Conservation (phyloP, 1,139 yeast species). For the Suhomyces choctaworum region DNA sequence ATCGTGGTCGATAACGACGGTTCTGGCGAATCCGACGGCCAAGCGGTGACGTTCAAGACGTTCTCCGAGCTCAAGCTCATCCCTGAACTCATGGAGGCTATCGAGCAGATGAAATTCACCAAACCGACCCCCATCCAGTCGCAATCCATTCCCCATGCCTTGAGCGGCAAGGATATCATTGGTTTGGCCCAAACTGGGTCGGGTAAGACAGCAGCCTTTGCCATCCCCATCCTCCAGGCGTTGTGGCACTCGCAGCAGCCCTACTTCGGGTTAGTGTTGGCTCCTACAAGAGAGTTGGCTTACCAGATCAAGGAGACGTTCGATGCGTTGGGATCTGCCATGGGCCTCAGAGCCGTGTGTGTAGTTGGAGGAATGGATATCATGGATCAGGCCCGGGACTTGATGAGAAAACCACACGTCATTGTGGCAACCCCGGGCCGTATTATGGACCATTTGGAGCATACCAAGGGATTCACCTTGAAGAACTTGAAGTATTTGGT, state of each 20-base stretch:
- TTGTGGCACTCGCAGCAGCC: constrained; percentile 88
- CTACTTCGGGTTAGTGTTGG: constrained; percentile 83
- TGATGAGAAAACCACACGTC: constrained; percentile 91
- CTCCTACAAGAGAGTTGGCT: constrained; percentile 97
- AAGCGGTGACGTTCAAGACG: constrained; percentile 31
- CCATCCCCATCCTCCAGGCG: constrained; percentile 86
- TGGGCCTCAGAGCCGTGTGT: constrained; percentile 87
- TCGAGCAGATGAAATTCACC: constrained; percentile 62
- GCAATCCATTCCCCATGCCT: constrained; percentile 88
- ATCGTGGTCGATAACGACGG: constrained; percentile 15
- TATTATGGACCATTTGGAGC: constrained; percentile 90
- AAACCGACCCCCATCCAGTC: constrained; percentile 90
- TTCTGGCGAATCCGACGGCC: constrained; percentile 7
- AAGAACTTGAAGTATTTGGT: constrained; percentile 80
- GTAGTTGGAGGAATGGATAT: constrained; percentile 98
- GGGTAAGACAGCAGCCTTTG: constrained; percentile 85
- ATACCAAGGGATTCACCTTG: constrained; percentile 87
- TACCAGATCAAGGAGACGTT: constrained; percentile 94
- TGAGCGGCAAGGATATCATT: constrained; percentile 79
- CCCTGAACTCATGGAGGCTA: constrained; percentile 80
- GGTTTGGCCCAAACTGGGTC: constrained; percentile 86
- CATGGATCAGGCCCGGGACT: constrained; percentile 95
- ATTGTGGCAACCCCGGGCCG: constrained; percentile 98
- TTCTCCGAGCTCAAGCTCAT: constrained; percentile 60
- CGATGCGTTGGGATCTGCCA: constrained; percentile 84